Evolutionary conservation across 2,329 filamentous ascomycete species (phyloP).

Genomic region (Akanthomyces dipterigenus): DNA sequence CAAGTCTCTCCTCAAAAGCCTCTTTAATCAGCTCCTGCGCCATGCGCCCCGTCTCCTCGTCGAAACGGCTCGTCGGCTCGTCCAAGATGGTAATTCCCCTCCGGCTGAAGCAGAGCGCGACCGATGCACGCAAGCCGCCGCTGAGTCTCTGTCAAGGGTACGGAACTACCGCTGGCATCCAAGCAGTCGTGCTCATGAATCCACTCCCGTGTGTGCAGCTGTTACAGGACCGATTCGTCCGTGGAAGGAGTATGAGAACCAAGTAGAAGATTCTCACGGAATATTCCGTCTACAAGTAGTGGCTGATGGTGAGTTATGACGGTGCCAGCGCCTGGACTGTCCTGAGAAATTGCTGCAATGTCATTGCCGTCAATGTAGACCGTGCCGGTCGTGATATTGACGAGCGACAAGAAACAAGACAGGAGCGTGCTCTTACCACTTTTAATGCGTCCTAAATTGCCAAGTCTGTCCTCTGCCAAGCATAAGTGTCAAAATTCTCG

Average conservation of each 20-base stretch:
- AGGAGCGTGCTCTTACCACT: slow-evolving; percentile 1
- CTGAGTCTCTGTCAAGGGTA: background rate
- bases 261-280: background rate
- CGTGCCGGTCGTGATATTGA: background rate
- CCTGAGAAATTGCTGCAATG: background rate
- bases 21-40: slow-evolving; percentile 28
- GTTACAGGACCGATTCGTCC: background rate
- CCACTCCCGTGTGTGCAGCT: background rate
- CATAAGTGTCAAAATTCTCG: background rate
- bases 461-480: background rate
- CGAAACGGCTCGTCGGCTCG: slow-evolving; percentile 2
- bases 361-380: background rate
- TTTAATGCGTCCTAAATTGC: slow-evolving; percentile 1
- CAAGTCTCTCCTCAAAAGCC: slow-evolving; percentile 36
- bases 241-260: background rate
- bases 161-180: background rate
- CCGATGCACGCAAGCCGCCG: background rate
- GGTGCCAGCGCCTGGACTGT: background rate
- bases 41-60: slow-evolving; percentile 16
- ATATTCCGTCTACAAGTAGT: background rate
- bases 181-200: background rate
- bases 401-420: background rate
- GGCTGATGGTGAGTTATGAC: background rate
- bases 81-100: slow-evolving; percentile 2
- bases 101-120: slow-evolving; percentile 1